These are phyloP conservation scores for Acanthamoeba rhysodes DNA, from an alignment of 208 protist genomes.

Conservation along the genomic window DNA sequence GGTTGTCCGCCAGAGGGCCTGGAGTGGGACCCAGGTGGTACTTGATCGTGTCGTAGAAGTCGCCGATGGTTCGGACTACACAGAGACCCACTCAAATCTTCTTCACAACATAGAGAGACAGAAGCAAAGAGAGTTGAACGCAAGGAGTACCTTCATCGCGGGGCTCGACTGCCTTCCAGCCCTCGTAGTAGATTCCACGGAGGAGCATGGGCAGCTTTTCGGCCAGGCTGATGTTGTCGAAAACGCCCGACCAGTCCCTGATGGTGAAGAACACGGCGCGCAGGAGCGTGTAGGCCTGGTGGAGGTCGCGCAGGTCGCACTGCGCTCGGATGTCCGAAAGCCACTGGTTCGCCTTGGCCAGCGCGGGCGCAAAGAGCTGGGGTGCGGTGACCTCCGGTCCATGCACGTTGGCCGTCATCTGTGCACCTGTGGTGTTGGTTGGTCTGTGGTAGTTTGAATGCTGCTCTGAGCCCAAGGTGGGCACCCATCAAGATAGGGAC, in stretches of 20 bases:
- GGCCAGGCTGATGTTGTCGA: background rate
- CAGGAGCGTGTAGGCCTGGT: conserved; percentile 38
- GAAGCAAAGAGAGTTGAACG: too few relatives aligned
- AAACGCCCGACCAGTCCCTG: background rate
- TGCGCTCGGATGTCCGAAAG: conserved; percentile 42
- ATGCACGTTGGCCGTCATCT: too few relatives aligned
- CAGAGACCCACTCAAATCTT: too few relatives aligned
- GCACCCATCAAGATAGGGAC: too few relatives aligned
- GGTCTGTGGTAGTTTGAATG: too few relatives aligned
- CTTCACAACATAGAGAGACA: too few relatives aligned
- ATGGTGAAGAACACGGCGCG: conserved; percentile 22
- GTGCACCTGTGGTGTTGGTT: too few relatives aligned
- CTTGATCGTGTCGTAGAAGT: too few relatives aligned
- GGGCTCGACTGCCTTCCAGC: background rate
- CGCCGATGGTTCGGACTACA: too few relatives aligned
- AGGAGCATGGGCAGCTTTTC: conserved; percentile 28
- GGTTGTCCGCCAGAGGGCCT: too few relatives aligned
- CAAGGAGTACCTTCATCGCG: background rate
- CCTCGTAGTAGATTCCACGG: conserved; percentile 48
- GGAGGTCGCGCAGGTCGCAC: conserved; percentile 5
- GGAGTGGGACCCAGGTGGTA: too few relatives aligned
- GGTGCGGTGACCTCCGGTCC: background rate
- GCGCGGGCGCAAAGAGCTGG: background rate
- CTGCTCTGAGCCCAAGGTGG: too few relatives aligned
- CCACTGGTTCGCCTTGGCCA: conserved; percentile 18